Evolutionary conservation across 768 basidiomycete genomes (phyloP), one percentile per base, ranked within the genome.

Genomic region (Lentinula boryana): DNA sequence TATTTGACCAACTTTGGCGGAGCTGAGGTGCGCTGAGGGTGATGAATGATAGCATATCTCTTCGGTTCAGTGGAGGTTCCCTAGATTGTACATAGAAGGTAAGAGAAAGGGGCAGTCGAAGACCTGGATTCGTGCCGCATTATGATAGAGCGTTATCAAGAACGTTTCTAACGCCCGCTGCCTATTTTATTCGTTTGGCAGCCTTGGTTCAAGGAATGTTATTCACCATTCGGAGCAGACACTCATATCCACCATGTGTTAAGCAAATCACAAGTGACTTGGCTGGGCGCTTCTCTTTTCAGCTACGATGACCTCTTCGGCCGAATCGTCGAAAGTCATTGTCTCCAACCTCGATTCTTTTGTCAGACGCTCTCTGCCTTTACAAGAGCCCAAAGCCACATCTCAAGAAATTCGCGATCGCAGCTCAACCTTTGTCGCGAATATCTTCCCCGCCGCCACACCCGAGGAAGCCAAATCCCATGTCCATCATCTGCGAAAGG

Each of bases 341-440:
- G 27, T 36, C 12, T 60, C 48, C 35, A 60, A 60, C 27, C 38
- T 51, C 18, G 59, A 60, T n/a, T 60, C 51, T 12, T 51, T 60
- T n/a, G 0, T 58, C 9, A 43, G 49, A 21, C 43, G 57, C 9
- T 23, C 27, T 40, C 51, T 21, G 21, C 51, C 59, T 52, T 40
- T 60, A n/a, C 35, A 50, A 40, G 38, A 51, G n/a, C 35, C 58
- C n/a, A 52, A 40, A 15, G 35, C 58, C 15, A 60, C 35, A 1
- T 93, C 91, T 2, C 84, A 87, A 64, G 89, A 91, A 67, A 82
- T 93, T 58, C 79, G 86, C 33, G 91, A 92, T 73, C 81, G 88
- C 18, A 84, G 82, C 10, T 92, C 89, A 1, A 79, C 79, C 3
- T 94, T 93, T 67, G 74, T 89, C 21, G 91, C 83, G 2, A 78